Base-by-base conservation (phyloP, 2,329 filamentous ascomycete genomes). In the Stemphylium lycopersici region DNA sequence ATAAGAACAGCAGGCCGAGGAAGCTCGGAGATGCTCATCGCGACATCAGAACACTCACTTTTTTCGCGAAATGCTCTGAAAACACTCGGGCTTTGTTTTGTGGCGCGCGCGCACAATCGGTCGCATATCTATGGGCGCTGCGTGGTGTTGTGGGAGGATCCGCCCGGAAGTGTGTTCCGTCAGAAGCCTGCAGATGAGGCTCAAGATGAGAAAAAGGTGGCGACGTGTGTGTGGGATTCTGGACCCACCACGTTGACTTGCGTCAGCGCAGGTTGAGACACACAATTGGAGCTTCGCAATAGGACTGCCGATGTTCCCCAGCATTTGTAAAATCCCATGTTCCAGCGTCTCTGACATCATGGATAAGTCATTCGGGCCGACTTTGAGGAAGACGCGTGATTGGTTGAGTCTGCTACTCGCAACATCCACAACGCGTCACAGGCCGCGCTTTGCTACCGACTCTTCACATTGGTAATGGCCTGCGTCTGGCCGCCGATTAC, bases 401-500 rank as follows among this genome's bases (percentile, higher is more conserved):
- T 50, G 48, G 48, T 24, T 44, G 2, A 12, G 3, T 15, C 39
- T 8, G 42, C 37, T 29, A 12, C 15, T 20, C 13, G 22, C 13
- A 50, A 24, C 4, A 41, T 38, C 39, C 40, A 50, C 41, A 57
- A 26, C 51, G 56, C 56, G 58, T 63, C 55, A 63, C 51, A 56
- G 26, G 11, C 37, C 45, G 40, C 45, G 41, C 32, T 37, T 39
- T 36, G 33, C 31, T 36, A 48, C 46, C n/a, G 52, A 41, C 38
- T 32, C 37, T 38, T 39, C 48, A 47, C 34, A 49, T 61, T 61
- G 52, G 56, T 63, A 63, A 64, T 46, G 38, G 16, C 36, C 15
- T 46, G 46, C 32, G 26, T 63, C 56, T 64, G 42, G 61, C 43
- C 39, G 50, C 43, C 36, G 58, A 52, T 63, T 36, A 57, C 55